Percentiles rank a stretch among this genome's conserved stretches.
Conservation (phyloP, 352 stramenopile genomes). For the Phytophthora europaea region DNA sequence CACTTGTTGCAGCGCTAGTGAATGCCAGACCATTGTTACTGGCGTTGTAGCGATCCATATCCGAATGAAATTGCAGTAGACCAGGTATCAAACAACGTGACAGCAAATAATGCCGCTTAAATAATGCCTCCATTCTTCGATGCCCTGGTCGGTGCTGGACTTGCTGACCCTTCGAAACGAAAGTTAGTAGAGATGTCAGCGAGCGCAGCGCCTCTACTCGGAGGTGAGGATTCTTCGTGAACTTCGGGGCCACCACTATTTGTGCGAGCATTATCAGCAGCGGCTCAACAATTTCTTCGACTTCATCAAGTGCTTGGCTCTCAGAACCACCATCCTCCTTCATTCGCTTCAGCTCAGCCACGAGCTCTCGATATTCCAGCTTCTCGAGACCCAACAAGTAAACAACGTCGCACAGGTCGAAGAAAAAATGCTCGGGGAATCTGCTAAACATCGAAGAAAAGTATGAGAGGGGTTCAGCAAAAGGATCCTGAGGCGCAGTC, state of each 20-base stretch:
- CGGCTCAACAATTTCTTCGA: slow-evolving; percentile 58
- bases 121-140: slow-evolving; percentile 43
- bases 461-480: slow-evolving; percentile 48
- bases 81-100: slow-evolving; percentile 47
- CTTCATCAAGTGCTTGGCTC: slow-evolving; percentile 24
- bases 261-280: slow-evolving; percentile 74
- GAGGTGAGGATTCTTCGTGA: slow-evolving; percentile 80
- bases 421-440: slow-evolving; percentile 82
- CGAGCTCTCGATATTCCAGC: slow-evolving; percentile 42
- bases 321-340: slow-evolving; percentile 1
- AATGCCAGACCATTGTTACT: slow-evolving; percentile 77
- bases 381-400: slow-evolving; percentile 64
- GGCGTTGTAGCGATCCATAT: slow-evolving; percentile 81
- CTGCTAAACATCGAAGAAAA: slow-evolving; percentile 57
- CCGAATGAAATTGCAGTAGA: slow-evolving; percentile 73
- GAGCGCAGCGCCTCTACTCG: slow-evolving; percentile 71
- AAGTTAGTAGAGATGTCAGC: slow-evolving; percentile 63
- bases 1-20: slow-evolving; percentile 65
- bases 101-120: slow-evolving; percentile 55
- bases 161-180: slow-evolving; percentile 64
- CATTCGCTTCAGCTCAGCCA: slow-evolving; percentile 30
- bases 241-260: slow-evolving; percentile 56
- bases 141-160: slow-evolving; percentile 35
- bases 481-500: slow-evolving; percentile 49
- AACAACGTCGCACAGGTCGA: slow-evolving; percentile 75